phyloP scores from a whole-genome alignment of 2,329 filamentous ascomycete genomes.

The Xylariales sp. region DNA sequence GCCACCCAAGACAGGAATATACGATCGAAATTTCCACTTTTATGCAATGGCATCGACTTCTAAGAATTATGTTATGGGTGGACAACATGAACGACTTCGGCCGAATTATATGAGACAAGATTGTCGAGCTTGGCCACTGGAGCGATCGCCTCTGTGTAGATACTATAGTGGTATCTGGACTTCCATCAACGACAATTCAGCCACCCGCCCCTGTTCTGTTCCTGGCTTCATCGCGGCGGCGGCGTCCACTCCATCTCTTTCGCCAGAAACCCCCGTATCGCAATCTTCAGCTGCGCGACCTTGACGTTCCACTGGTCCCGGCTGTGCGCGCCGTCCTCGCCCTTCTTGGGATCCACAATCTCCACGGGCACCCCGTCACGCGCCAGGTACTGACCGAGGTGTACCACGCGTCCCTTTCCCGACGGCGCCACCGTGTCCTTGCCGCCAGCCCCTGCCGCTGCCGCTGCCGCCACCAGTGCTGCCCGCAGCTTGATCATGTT shows the following conservation, averaged over 20 bases:
- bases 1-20: too few relatives aligned
- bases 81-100: too few relatives aligned
- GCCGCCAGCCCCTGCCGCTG: background rate
- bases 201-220: too few relatives aligned
- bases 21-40: too few relatives aligned
- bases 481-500: conserved; percentile 3
- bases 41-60: too few relatives aligned
- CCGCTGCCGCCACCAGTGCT: background rate
- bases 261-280: background rate
- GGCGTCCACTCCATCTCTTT: conserved; percentile 4
- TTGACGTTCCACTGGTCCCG: background rate
- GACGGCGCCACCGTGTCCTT: background rate
- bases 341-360: conserved; percentile 1
- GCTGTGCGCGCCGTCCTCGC: background rate
- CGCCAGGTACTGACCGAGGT: background rate
- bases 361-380: background rate
- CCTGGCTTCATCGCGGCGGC: too few relatives aligned
- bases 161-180: too few relatives aligned
- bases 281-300: conserved; percentile 2
- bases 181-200: too few relatives aligned
- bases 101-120: too few relatives aligned
- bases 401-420: background rate
- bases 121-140: too few relatives aligned
- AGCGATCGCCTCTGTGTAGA: too few relatives aligned
- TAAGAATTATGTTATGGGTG: too few relatives aligned